phyloP scores from a whole-genome alignment of 805 yeast genomes.

The Ogataea wickerhamii region DNA sequence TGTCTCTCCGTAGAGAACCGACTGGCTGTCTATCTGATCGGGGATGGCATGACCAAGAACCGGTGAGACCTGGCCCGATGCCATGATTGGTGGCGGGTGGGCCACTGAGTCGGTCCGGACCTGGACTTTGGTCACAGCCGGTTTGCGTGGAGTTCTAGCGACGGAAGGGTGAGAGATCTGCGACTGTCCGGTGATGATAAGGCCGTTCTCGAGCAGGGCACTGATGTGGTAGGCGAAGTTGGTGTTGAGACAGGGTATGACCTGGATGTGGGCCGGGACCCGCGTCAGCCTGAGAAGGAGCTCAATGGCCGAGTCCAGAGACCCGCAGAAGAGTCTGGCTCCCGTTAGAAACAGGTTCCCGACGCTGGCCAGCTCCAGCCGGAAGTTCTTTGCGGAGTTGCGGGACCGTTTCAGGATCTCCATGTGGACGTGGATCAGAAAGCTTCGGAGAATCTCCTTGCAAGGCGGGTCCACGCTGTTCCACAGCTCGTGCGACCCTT shows the following conservation, averaged over 20 bases:
- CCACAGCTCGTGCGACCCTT: constrained; percentile 77
- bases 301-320: constrained; percentile 81
- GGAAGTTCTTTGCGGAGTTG: constrained; percentile 53
- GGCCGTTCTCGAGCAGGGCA: constrained; percentile 67
- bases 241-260: constrained; percentile 80
- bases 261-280: constrained; percentile 49
- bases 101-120: constrained; percentile 13
- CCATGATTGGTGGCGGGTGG: constrained; percentile 22
- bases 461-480: constrained; percentile 50
- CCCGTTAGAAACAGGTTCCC: constrained; percentile 87
- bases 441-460: constrained; percentile 71
- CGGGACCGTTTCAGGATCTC: constrained; percentile 69
- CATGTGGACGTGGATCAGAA: constrained; percentile 72
- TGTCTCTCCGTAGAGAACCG: constrained; percentile 19
- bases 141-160: not conserved
- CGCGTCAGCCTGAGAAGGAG: constrained; percentile 62
- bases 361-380: constrained; percentile 73
- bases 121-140: not conserved
- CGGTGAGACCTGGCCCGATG: constrained; percentile 18
- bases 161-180: constrained; percentile 84
- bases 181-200: constrained; percentile 81
- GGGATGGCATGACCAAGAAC: constrained; percentile 1
- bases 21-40: constrained; percentile 15
- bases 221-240: constrained; percentile 84
- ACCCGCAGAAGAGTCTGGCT: constrained; percentile 75